Conservation (phyloP, 1,139 yeast genomes). For the Suhomyces wounanorum region DNA sequence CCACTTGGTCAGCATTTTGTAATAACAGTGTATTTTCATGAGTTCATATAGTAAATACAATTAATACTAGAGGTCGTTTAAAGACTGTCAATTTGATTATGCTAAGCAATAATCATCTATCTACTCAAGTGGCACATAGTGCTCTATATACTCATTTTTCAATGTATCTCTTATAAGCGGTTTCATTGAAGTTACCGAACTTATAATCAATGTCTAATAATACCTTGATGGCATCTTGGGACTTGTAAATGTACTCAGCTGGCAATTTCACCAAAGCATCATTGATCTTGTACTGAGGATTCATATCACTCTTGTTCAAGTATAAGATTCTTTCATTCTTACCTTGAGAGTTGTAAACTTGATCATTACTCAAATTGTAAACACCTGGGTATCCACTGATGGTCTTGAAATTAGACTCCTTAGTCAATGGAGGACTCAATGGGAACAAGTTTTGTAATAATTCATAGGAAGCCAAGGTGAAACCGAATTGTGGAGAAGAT, state of each 20-base stretch:
- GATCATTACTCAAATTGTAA: constrained; percentile 50
- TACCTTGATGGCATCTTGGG: constrained; percentile 62
- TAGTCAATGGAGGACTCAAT: constrained; percentile 48
- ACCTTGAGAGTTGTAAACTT: constrained; percentile 41
- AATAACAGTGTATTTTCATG: not conserved
- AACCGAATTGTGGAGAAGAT: constrained; percentile 97
- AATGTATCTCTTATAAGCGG: constrained; percentile 53
- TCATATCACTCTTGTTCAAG: constrained; percentile 32
- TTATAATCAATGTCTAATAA: constrained; percentile 65
- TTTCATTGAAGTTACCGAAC: constrained; percentile 57
- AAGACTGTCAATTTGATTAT: not conserved
- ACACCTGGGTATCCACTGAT: constrained; percentile 52
- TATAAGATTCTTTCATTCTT: constrained; percentile 39
- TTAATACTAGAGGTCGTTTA: not conserved
- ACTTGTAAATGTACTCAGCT: constrained; percentile 57
- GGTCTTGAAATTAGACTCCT: constrained; percentile 48
- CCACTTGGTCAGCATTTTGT: too few species aligned
- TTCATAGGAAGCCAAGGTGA: constrained; percentile 95
- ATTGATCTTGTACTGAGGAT: constrained; percentile 21
- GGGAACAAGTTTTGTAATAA: constrained; percentile 57
- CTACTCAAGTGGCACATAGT: not conserved
- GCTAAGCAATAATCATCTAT: not conserved
- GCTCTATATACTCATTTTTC: constrained; percentile 22
- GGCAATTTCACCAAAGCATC: constrained; percentile 48
- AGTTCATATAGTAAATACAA: not conserved